Conservation (phyloP, 768 basidiomycete genomes). For the Ramaria rubella region DNA sequence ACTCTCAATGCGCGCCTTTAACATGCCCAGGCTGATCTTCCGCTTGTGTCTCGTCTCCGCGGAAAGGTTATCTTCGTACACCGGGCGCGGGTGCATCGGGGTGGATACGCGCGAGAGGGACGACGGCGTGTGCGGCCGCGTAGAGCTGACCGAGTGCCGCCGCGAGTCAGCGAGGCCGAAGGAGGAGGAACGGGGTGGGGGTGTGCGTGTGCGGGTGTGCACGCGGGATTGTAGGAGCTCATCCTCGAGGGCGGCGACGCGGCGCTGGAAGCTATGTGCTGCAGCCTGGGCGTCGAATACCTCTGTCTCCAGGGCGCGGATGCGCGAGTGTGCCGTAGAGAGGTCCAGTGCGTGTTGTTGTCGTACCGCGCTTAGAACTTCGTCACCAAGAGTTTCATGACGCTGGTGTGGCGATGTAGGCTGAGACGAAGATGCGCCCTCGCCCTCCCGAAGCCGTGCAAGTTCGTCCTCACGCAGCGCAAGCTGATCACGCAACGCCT, state of each 20-base stretch:
- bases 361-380: constrained; percentile 60
- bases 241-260: constrained; percentile 57
- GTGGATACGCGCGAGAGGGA: constrained; percentile 28
- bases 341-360: constrained; percentile 79
- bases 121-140: constrained; percentile 24
- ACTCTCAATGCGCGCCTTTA: constrained; percentile 85
- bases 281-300: constrained; percentile 69
- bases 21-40: constrained; percentile 78
- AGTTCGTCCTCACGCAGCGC: constrained; percentile 60
- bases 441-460: constrained; percentile 45
- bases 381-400: constrained; percentile 53
- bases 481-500: constrained; percentile 59
- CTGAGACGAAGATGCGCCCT: constrained; percentile 27
- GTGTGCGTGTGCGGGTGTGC: constrained; percentile 34
- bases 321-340: constrained; percentile 71
- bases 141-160: constrained; percentile 19
- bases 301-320: constrained; percentile 66
- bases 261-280: constrained; percentile 62
- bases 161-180: constrained; percentile 31
- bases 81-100: constrained; percentile 36
- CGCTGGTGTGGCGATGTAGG: constrained; percentile 29
- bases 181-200: constrained; percentile 40
- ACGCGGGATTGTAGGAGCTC: constrained; percentile 48
- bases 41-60: constrained; percentile 78
- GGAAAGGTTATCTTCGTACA: constrained; percentile 64